Evolutionary conservation across 108 stramenopile species (phyloP), one percentile per base, ranked within the genome.

Genomic region (Mediolabrus comicus): DNA sequence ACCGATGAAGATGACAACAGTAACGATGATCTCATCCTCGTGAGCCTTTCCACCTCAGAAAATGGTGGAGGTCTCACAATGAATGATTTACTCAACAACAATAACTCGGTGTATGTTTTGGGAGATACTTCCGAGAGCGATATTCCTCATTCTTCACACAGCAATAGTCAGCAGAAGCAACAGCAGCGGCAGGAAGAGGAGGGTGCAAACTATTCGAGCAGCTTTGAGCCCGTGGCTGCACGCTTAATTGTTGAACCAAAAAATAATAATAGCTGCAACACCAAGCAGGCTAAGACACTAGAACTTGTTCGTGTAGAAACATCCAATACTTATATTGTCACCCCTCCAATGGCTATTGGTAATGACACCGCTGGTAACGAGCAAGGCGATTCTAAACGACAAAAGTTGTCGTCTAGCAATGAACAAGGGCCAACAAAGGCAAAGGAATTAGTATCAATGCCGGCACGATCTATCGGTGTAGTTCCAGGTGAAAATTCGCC

Each of bases 271-370:
- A 32, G 10, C n/a, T 60, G 25, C 3, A 28, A 24, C 29, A 19
- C 26, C 3, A 22, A 38, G 16, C 33, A 52, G 17, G 67, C 67
- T n/a, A 78, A 71, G 56, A 78, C 77, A 12, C 16, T 78, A 64
- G 77, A 78, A 38, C 39, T 78, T 49, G 66, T 60, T 27, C 29
- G 69, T 27, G 77, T 78, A 49, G 77, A 78, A 61, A 78, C 77
- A 6, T 66, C 64, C 39, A 78, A 78, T 62, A 78, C 77, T 0
- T 78, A 78, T 26, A 61, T 78, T 32, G 67, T 78, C 4, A 64
- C 70, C 10, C 77, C 77, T 26, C 69, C 77, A 25, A 71, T 46
- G 49, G 55, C 53, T 7, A 41, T 30, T 34, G 38, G 57, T 29
- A 26, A n/a, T 9, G 32, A 36, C 26, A 3, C 2, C 0, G 12